Evolutionary conservation across 78 protist species (phyloP), one percentile per base, ranked within the genome.

Genomic region (Planoprotostelium fungivorum): DNA sequence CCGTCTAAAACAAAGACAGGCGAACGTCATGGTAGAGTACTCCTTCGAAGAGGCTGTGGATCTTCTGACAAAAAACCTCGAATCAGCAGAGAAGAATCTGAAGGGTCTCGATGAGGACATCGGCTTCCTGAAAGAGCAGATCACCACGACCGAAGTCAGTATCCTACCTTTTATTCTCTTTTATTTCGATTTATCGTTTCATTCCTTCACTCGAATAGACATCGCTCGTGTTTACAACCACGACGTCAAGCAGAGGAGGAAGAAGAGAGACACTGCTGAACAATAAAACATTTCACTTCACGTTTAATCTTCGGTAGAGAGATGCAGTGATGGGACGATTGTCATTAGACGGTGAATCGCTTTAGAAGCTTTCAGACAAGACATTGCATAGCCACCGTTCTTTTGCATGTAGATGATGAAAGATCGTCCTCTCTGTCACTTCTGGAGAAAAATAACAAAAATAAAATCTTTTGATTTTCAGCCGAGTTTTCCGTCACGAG

Each of bases 21-120:
- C 97, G 1, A 93, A 96, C 87, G 95, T 93, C 25, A 96, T 96
- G 97, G 88, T 96, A 87, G 96, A 96, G 86, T 96, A 90, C 73
- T 84, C 96, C 16, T 92, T 92, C 86, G 96, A 94, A 0, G 97
- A 94, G 86, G 97, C 97, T 31, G 83, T 88, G 63, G 39, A 87
- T 1, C 94, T 95, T 23, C 86, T 95, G 16, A 36, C 36, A 28
- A 93, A 93, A 37, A 91, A 95, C 37, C 63, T 90, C 35, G 87
- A 73, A 29, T 36, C 92, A 1, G 95, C 90, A 29, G 91, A 95
- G 83, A 88, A 63, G 83, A 90, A 90, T 84, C 83, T 91, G 29
- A 36, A 38, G 35, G 90, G 90, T 1, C 84, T 87, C 1, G 86
- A 90, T 73, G 91, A 89, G 63, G 97, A 95, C 88, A 88, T 95